A percentile compares a stretch with the other conserved stretches of the same genome.
Conservation (phyloP, 2,329 filamentous ascomycete genomes). For the Hymenoscyphus linearis region DNA sequence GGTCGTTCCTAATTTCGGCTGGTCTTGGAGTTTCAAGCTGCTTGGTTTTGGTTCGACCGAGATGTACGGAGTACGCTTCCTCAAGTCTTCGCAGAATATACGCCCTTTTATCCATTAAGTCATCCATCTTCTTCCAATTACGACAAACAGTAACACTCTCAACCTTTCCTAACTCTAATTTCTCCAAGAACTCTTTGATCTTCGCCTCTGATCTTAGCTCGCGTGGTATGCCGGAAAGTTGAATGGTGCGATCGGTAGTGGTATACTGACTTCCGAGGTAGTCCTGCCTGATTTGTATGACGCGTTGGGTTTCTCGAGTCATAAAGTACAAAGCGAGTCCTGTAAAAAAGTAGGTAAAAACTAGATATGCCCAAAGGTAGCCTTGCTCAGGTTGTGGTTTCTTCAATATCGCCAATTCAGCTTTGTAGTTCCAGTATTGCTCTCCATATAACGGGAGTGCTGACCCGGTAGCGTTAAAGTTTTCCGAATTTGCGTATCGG, state of each 20-base stretch:
- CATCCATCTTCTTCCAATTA: slow-evolving; percentile 79
- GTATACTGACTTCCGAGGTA: slow-evolving; percentile 92
- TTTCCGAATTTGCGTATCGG: slow-evolving; percentile 45
- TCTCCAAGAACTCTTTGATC: slow-evolving; percentile 83
- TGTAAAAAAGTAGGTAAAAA: slow-evolving; percentile 94
- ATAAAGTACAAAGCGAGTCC: slow-evolving; percentile 76
- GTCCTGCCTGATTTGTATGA: slow-evolving; percentile 81
- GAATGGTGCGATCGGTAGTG: slow-evolving; percentile 91
- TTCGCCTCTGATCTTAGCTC: slow-evolving; percentile 75
- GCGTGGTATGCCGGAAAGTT: slow-evolving; percentile 78
- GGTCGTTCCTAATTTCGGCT: slow-evolving; percentile 18
- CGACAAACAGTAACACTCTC: slow-evolving; percentile 82
- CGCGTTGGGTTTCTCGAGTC: slow-evolving; percentile 73
- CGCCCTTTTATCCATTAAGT: slow-evolving; percentile 63
- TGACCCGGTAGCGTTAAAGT: slow-evolving; percentile 22
- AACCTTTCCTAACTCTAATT: slow-evolving; percentile 82
- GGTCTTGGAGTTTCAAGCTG: slow-evolving; percentile 39
- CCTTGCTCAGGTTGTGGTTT: slow-evolving; percentile 19
- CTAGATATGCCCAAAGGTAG: slow-evolving; percentile 87
- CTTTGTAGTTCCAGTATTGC: slow-evolving; percentile 6
- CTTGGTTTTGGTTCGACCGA: slow-evolving; percentile 50
- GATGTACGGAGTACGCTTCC: slow-evolving; percentile 72
- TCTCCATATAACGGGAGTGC: not conserved
- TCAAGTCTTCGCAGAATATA: slow-evolving; percentile 68
- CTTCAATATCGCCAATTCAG: slow-evolving; percentile 3